Percentiles rank a stretch among this genome's conserved stretches.
Evolutionary conservation across 306 rosid species (phyloP).

Genomic region (Acmispon strigosus): DNA sequence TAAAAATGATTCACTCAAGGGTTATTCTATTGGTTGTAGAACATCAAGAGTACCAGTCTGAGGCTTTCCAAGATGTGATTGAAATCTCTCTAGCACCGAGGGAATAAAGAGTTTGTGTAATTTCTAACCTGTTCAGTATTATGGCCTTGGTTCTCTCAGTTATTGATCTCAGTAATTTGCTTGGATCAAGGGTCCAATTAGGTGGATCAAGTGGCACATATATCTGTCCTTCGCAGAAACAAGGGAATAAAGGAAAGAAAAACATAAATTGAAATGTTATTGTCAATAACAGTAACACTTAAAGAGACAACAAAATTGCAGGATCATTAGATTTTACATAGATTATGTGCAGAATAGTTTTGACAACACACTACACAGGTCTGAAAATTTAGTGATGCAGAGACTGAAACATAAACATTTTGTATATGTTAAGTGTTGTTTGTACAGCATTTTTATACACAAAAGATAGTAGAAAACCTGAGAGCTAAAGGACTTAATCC

Average conservation of each 20-base stretch:
- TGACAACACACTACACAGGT: neutral
- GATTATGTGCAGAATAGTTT: neutral
- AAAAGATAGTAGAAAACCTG: neutral
- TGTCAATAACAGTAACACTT: slow-evolving; percentile 1
- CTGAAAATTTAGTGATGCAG: neutral
- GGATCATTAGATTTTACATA: neutral
- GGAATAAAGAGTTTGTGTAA: neutral
- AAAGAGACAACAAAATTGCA: neutral
- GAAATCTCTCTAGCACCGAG: neutral
- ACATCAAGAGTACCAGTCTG: neutral
- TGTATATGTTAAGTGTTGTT: neutral
- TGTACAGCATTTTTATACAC: neutral
- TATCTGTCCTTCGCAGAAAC: slow-evolving; percentile 39
- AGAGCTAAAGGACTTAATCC: neutral
- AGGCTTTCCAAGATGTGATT: neutral
- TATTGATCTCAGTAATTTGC: slow-evolving; percentile 47
- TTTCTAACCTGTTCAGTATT: slow-evolving; percentile 66
- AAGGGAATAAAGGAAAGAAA: neutral
- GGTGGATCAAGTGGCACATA: slow-evolving; percentile 76
- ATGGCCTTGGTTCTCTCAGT: slow-evolving; percentile 72
- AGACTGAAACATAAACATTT: neutral
- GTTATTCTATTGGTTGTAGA: neutral
- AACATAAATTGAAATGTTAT: neutral
- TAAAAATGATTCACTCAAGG: neutral
- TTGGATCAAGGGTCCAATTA: slow-evolving; percentile 63